A percentile compares a stretch with the other conserved stretches of the same genome.
phyloP scores from a whole-genome alignment of 108 stramenopile genomes.

The Skeletonema grethae region DNA sequence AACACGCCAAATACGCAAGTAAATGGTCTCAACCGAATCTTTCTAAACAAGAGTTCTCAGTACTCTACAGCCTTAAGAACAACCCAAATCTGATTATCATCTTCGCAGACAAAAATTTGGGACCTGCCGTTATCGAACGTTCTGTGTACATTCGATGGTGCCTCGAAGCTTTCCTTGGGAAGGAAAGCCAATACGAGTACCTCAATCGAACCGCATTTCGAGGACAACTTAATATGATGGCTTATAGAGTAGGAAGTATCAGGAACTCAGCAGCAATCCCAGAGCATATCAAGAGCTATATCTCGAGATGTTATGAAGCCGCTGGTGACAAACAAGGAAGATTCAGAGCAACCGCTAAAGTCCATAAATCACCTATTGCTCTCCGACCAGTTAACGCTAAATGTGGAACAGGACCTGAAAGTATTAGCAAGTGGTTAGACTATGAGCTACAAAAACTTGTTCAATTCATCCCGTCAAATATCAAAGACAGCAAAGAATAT shows the following conservation, averaged over 20 bases:
- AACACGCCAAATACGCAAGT: neutral
- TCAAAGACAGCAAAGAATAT: conserved; percentile 11
- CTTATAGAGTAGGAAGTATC: neutral
- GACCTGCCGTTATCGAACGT: conserved; percentile 1
- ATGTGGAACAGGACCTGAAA: conserved; percentile 9
- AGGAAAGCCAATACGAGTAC: neutral
- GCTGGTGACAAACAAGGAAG: neutral
- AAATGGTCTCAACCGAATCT: neutral
- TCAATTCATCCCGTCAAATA: neutral
- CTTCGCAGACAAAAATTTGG: conserved; percentile 3
- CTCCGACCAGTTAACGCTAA: conserved; percentile 10
- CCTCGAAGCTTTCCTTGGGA: neutral
- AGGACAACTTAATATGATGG: neutral
- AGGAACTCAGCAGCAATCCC: neutral
- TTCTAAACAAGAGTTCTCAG: neutral
- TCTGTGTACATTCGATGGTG: neutral
- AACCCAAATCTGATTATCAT: conserved; percentile 5
- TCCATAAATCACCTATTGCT: conserved; percentile 1
- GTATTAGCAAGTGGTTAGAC: conserved; percentile 21
- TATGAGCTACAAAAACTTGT: conserved; percentile 13
- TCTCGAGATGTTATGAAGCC: neutral
- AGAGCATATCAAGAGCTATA: neutral
- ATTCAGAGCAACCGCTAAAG: conserved; percentile 19
- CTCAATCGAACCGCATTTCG: neutral
- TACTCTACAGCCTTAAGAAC: neutral